phyloP scores from a whole-genome alignment of 2,329 filamentous ascomycete genomes.

The Verticillium nonalfalfae region DNA sequence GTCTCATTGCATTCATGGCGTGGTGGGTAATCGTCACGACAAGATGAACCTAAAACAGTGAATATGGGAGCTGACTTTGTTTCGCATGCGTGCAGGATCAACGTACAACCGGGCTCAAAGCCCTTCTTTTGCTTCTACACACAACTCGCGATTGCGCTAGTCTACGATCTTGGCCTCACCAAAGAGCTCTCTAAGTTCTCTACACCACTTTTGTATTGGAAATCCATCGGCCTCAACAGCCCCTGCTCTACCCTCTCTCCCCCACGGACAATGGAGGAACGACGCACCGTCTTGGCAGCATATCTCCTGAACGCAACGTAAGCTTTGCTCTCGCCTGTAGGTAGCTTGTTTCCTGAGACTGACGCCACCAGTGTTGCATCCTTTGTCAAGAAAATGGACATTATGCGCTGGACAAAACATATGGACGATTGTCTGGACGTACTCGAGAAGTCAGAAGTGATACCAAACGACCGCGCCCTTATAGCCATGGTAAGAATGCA shows the following conservation, averaged over 20 bases:
- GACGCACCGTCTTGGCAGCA: slow-evolving; percentile 12
- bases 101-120: slow-evolving; percentile 20
- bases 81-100: slow-evolving; percentile 1
- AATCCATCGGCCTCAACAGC: not conserved
- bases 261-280: slow-evolving; percentile 13
- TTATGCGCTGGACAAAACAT: slow-evolving; percentile 45
- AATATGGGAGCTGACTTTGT: not conserved
- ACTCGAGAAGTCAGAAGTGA: slow-evolving; percentile 33
- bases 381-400: slow-evolving; percentile 29
- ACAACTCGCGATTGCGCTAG: slow-evolving; percentile 33
- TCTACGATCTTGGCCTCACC: slow-evolving; percentile 37
- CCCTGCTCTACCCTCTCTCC: not conserved
- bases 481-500: slow-evolving; percentile 30
- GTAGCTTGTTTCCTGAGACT: not conserved
- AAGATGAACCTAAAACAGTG: too few relatives aligned
- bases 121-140: slow-evolving; percentile 37
- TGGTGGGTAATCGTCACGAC: slow-evolving; percentile 12
- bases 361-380: not conserved
- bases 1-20: slow-evolving; percentile 17
- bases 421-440: slow-evolving; percentile 46
- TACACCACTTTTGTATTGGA: slow-evolving; percentile 9
- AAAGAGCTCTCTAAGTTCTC: slow-evolving; percentile 4
- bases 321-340: not conserved
- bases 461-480: slow-evolving; percentile 38
- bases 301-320: slow-evolving; percentile 8